Evolutionary conservation across 2,329 filamentous ascomycete species (phyloP).

Genomic region (Sporothrix sp.): DNA sequence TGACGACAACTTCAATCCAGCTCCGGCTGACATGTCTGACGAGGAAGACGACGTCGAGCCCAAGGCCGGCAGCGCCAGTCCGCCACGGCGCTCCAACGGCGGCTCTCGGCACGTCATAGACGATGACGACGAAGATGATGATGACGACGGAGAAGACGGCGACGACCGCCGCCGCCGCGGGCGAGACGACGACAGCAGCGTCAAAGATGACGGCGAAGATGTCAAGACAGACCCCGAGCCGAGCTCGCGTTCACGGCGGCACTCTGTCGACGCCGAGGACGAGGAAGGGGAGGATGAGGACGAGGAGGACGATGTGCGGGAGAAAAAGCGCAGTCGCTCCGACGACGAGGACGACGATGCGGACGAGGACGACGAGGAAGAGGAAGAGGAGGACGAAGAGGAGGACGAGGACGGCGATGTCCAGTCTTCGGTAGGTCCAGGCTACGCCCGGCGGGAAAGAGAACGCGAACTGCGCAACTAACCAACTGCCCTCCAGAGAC

Average conservation of each 20-base stretch:
- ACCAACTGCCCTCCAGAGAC: constrained; percentile 39
- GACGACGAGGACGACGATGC: constrained; percentile 24
- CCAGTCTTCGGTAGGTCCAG: constrained; percentile 30
- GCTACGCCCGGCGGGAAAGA: too few relatives aligned
- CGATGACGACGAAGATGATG: constrained; percentile 27
- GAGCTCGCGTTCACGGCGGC: constrained; percentile 21
- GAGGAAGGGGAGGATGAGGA: constrained; percentile 21
- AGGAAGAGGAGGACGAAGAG: constrained; percentile 28
- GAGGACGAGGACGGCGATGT: constrained; percentile 35
- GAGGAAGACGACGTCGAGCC: constrained; percentile 43
- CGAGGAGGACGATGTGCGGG: constrained; percentile 18
- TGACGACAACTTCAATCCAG: constrained; percentile 84
- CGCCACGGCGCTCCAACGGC: constrained; percentile 18
- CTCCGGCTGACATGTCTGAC: constrained; percentile 62
- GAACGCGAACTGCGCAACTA: neutral
- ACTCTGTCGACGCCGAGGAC: constrained; percentile 24
- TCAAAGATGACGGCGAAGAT: constrained; percentile 31
- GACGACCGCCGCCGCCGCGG: neutral
- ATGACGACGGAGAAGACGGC: constrained; percentile 2
- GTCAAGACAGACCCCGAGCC: constrained; percentile 30
- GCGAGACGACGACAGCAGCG: constrained; percentile 28
- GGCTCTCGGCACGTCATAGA: constrained; percentile 14
- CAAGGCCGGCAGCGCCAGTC: constrained; percentile 18
- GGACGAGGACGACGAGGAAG: constrained; percentile 22
- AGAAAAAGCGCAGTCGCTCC: constrained; percentile 18